Evolutionary conservation across 352 stramenopile species (phyloP).

Genomic region (Phytophthora pseudosyringae): DNA sequence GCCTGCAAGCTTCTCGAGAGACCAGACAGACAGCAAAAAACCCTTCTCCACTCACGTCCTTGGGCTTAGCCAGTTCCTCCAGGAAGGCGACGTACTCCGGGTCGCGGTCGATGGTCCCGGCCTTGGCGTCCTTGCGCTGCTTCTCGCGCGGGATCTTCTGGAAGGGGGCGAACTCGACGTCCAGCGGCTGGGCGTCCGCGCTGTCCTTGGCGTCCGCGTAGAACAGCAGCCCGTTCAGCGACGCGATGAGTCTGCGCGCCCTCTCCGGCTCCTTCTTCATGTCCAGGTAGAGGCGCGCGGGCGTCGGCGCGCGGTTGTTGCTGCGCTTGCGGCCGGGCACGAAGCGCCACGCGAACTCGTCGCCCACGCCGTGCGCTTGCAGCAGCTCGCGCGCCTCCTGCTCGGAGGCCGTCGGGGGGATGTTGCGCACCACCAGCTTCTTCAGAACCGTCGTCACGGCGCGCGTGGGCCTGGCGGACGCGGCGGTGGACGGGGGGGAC

Average conservation of each 20-base stretch:
- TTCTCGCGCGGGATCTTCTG: conserved; percentile 87
- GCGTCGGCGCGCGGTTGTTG: conserved; percentile 60
- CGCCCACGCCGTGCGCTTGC: conserved; percentile 40
- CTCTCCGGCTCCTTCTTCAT: conserved; percentile 70
- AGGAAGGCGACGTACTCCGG: conserved; percentile 78
- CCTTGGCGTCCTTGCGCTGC: conserved; percentile 79
- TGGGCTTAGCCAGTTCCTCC: conserved; percentile 66
- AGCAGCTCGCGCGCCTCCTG: conserved; percentile 47
- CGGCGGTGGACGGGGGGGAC: conserved; percentile 12
- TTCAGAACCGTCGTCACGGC: conserved; percentile 54
- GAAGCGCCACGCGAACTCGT: conserved; percentile 67
- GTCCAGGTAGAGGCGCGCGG: conserved; percentile 73
- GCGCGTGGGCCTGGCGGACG: conserved; percentile 42
- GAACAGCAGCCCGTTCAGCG: conserved; percentile 60
- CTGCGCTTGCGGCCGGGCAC: conserved; percentile 56
- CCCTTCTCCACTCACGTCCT: conserved; percentile 49
- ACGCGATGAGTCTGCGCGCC: conserved; percentile 53
- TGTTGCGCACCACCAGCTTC: conserved; percentile 78
- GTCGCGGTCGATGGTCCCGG: conserved; percentile 75
- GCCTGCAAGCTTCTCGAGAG: neutral
- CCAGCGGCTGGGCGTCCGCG: conserved; percentile 32
- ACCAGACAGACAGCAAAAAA: neutral
- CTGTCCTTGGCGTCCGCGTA: conserved; percentile 46
- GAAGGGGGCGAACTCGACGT: conserved; percentile 79
- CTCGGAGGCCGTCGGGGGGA: conserved; percentile 55